These are phyloP conservation scores for Pseudonectria buxi DNA, from an alignment of 2,329 filamentous ascomycete species.

Conservation along the genomic window DNA sequence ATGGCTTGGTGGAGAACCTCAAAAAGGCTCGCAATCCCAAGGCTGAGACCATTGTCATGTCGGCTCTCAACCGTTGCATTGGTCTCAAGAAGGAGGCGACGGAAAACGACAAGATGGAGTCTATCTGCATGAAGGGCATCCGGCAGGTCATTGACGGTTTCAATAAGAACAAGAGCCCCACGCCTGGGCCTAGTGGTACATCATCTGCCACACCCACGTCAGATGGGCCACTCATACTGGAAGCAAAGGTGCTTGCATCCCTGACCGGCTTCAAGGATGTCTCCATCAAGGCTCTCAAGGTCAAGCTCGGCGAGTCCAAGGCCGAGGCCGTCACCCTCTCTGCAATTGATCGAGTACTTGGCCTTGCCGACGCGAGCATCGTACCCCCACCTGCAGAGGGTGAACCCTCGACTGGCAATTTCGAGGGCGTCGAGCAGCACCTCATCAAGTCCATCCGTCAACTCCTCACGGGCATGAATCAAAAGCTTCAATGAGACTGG, in stretches of 20 bases:
- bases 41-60: conserved; percentile 44
- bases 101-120: conserved; percentile 40
- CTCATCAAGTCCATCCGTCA: conserved; percentile 35
- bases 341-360: conserved; percentile 44
- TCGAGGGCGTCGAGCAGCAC: conserved; percentile 35
- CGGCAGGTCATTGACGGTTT: conserved; percentile 39
- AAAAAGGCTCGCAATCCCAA: conserved; percentile 35
- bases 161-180: conserved; percentile 29
- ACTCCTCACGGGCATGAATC: conserved; percentile 34
- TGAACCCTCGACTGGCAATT: conserved; percentile 25
- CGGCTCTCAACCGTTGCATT: conserved; percentile 44
- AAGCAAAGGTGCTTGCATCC: conserved; percentile 34
- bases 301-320: conserved; percentile 32
- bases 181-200: conserved; percentile 25
- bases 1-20: conserved; percentile 40
- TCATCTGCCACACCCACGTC: conserved; percentile 15
- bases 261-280: conserved; percentile 40
- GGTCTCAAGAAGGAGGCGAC: conserved; percentile 40
- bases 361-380: conserved; percentile 39
- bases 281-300: conserved; percentile 37
- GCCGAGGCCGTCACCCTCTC: conserved; percentile 43
- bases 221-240: conserved; percentile 26
- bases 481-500: conserved; percentile 25
- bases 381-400: conserved; percentile 27
- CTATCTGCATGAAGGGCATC: conserved; percentile 39